phyloP scores from a whole-genome alignment of 306 rosid species.

The Oxytropis ochrocephala region DNA sequence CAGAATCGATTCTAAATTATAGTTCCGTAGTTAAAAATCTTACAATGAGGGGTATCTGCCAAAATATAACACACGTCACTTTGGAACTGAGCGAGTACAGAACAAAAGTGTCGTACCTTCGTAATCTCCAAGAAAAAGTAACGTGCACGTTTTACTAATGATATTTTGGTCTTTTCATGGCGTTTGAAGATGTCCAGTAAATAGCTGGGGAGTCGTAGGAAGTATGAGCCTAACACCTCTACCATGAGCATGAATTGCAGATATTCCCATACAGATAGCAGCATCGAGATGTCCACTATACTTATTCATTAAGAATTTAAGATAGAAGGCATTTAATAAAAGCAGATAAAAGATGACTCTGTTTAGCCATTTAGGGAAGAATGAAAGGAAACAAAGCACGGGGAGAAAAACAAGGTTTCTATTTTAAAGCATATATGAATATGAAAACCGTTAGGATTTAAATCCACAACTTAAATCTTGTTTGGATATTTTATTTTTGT shows the following conservation, averaged over 20 bases:
- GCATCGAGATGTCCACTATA: background rate
- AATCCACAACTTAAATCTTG: background rate
- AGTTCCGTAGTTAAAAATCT: no score
- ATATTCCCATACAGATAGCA: background rate
- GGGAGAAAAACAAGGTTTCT: background rate
- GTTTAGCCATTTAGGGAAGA: background rate
- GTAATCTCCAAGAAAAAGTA: no score
- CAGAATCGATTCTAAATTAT: no score
- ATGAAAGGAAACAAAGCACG: background rate
- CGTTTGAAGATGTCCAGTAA: no score
- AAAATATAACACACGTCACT: no score
- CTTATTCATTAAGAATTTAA: constrained; percentile 8
- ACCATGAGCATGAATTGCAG: constrained; percentile 4
- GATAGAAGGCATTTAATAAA: background rate
- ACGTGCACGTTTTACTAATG: no score
- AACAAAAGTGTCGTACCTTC: no score
- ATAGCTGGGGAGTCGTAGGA: no score
- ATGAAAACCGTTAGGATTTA: background rate
- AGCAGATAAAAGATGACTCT: background rate
- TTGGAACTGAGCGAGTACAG: no score
- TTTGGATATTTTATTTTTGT: background rate
- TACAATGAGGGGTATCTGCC: no score
- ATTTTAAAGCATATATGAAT: background rate
- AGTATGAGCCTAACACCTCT: no score
- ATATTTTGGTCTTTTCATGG: no score